Evolutionary conservation across 306 rosid species (phyloP), one percentile per base, ranked within the genome.

Genomic region (Fragaria iinumae): DNA sequence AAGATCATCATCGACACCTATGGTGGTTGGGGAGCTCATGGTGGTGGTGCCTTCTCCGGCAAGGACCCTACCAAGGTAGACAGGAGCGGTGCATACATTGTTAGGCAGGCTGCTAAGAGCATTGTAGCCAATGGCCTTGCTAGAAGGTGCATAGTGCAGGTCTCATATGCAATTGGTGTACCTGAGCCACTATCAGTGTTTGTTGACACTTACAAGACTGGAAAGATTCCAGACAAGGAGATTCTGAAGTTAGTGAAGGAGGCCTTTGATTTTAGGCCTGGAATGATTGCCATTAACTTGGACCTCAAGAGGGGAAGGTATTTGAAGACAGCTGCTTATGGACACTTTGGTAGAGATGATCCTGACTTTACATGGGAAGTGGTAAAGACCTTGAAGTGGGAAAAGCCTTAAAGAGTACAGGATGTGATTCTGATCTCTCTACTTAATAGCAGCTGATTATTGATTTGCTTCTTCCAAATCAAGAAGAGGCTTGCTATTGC

Each of bases 1-100:
- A 89, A 89, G 55, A 86, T 89, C 84, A 89, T 88, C 63, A 41
- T 88, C 9, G 90, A 88, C 76, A 88, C 92, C 27, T 88, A 88
- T 47, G 92, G 92, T 32, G 92, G 92, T 69, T 88, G 92, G 92
- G 92, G 90, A 71, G 92, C 92, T 8, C 92, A 88, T 71, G 92
- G 92, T n/a, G 92, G 92, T 18, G 92, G 90, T 59, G 92, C 92
- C 23, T 89, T 89, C 84, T 89, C 90, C 18, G 87, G 90, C 69
- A 89, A 89, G 82, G 92, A 88, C 56, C 90, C 90, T 2, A 84
- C 92, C 63, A 89, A 86, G 82, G 92, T 86, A 2, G 92, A 89
- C n/a, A 80, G 92, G 79, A 86, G 93, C 29, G 90, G 89, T 41
- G 90, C 90, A 72, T 89, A 89, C 81, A 79, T 86, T 79, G 93